These are phyloP conservation scores for Pouteria campechiana DNA, from an alignment of 179 eudicot species.

Conservation along the genomic window DNA sequence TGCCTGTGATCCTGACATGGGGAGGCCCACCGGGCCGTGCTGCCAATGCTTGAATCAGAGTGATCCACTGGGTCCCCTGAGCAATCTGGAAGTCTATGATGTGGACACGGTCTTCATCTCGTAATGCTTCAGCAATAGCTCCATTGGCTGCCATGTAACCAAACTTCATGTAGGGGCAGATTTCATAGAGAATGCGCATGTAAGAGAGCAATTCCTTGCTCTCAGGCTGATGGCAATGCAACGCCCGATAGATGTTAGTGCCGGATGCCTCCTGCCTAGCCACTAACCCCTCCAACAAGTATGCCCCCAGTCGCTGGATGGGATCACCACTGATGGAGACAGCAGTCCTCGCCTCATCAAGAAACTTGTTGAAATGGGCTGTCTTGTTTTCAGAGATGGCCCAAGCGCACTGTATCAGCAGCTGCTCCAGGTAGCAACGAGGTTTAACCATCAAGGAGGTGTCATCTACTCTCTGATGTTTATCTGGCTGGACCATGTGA, in stretches of 20 bases:
- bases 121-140: conserved; percentile 91
- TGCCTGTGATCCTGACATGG: conserved; percentile 74
- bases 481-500: too few species aligned
- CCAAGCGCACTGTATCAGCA: conserved; percentile 64
- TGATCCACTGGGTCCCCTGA: conserved; percentile 90
- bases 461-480: conserved; percentile 26
- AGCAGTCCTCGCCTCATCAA: conserved; percentile 33
- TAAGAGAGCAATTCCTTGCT: conserved; percentile 77
- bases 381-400: conserved; percentile 58
- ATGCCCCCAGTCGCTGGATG: conserved; percentile 90
- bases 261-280: conserved; percentile 80
- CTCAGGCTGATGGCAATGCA: conserved; percentile 69
- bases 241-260: conserved; percentile 61
- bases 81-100: conserved; percentile 84
- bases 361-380: conserved; percentile 49
- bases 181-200: conserved; percentile 80
- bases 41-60: conserved; percentile 87
- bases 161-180: conserved; percentile 82
- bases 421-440: conserved; percentile 37
- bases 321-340: conserved; percentile 84
- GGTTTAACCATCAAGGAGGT: conserved; percentile 17
- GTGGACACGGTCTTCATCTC: conserved; percentile 68
- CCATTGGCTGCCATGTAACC: conserved; percentile 98
- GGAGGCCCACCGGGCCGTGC: conserved; percentile 86
- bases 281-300: conserved; percentile 80